Conservation (phyloP, 768 basidiomycete genomes). For the Suillus lakei region DNA sequence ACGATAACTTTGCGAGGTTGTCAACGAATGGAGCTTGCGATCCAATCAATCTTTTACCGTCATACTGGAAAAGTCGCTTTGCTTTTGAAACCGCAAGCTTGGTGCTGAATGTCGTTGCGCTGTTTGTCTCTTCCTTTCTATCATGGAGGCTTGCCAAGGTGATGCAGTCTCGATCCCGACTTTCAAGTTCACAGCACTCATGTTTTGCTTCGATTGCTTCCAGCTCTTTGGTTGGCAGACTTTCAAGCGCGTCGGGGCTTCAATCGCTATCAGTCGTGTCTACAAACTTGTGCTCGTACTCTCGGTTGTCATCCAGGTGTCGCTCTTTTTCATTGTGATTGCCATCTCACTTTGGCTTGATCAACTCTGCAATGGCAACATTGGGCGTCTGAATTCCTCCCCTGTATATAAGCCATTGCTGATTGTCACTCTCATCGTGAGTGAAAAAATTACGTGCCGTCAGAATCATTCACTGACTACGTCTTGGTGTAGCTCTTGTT, state of each 20-base stretch:
- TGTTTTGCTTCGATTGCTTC: neutral
- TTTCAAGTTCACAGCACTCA: neutral
- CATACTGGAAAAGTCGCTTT: constrained; percentile 67
- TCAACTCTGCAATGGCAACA: constrained; percentile 68
- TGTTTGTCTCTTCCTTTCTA: constrained; percentile 64
- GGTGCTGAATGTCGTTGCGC: constrained; percentile 61
- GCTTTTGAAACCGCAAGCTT: constrained; percentile 68
- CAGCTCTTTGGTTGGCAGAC: constrained; percentile 86
- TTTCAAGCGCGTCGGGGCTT: constrained; percentile 85
- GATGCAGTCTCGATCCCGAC: constrained; percentile 10
- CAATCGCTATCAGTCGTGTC: constrained; percentile 69
- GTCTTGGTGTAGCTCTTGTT: constrained; percentile 54
- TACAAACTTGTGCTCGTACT: constrained; percentile 75
- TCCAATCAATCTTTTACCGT: constrained; percentile 55
- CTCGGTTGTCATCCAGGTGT: constrained; percentile 77
- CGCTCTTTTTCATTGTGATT: constrained; percentile 74
- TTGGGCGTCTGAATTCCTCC: constrained; percentile 55
- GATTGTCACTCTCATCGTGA: constrained; percentile 62
- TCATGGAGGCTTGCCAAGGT: constrained; percentile 82
- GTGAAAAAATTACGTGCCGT: constrained; percentile 29
- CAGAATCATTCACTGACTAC: constrained; percentile 7
- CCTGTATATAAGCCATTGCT: constrained; percentile 59
- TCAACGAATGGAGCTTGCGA: constrained; percentile 71
- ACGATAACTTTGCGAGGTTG: constrained; percentile 54
- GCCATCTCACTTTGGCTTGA: constrained; percentile 80